These are phyloP conservation scores for Litsea cubeba DNA, from an alignment of 164 flowering plant genomes.

Conservation along the genomic window DNA sequence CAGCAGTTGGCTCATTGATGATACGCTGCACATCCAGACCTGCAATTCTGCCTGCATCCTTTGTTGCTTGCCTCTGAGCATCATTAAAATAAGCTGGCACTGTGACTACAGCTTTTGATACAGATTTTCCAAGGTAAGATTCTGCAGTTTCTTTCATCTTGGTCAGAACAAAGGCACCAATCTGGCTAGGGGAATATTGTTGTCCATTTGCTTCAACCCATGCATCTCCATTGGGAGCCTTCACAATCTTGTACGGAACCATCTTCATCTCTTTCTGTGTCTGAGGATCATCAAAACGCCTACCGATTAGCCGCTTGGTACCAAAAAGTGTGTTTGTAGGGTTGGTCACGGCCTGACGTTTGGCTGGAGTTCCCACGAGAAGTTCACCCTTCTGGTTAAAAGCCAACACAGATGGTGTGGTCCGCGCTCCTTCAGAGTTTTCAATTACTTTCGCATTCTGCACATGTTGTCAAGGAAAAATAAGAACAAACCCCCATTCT, in stretches of 20 bases:
- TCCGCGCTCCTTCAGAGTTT: conserved; percentile 66
- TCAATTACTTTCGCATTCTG: conserved; percentile 65
- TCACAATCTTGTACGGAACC: conserved; percentile 69
- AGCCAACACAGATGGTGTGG: conserved; percentile 71
- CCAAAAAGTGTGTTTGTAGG: conserved; percentile 60
- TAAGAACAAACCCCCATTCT: no score
- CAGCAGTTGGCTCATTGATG: conserved; percentile 79
- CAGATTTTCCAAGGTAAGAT: conserved; percentile 51
- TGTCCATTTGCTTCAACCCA: conserved; percentile 72
- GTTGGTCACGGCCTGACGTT: conserved; percentile 70
- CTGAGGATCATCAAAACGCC: conserved; percentile 58
- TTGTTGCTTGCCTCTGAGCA: conserved; percentile 75
- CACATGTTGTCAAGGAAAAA: neutral
- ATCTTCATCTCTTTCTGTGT: conserved; percentile 73
- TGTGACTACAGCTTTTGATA: conserved; percentile 59
- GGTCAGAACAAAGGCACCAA: conserved; percentile 64
- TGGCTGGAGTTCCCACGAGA: conserved; percentile 64
- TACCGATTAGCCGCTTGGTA: conserved; percentile 60
- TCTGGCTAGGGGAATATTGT: conserved; percentile 63
- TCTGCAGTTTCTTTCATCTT: conserved; percentile 82
- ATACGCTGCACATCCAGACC: conserved; percentile 66
- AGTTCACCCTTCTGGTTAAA: conserved; percentile 52
- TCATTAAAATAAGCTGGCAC: conserved; percentile 76
- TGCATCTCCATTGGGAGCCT: conserved; percentile 72
- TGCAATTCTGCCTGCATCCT: conserved; percentile 74